Evolutionary conservation across 805 yeast species (phyloP).

Genomic region (Hemisphaericaspora nanyangensis): DNA sequence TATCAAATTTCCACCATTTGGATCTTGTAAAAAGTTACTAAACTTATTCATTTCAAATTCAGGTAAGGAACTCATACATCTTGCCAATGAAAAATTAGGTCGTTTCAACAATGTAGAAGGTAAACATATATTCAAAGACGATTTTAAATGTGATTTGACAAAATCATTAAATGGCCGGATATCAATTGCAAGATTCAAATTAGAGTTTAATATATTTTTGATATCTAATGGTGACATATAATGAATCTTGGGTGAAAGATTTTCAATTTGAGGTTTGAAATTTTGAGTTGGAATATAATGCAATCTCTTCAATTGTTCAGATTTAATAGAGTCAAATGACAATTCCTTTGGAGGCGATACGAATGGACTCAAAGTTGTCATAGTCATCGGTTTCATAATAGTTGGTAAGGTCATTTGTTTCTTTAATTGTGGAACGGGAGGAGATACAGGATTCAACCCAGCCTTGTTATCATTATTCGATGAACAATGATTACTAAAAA

Average conservation of each 20-base stretch:
- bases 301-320: slow-evolving; percentile 21
- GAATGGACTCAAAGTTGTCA: no score
- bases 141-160: slow-evolving; percentile 50
- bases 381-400: slow-evolving; percentile 15
- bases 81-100: slow-evolving; percentile 59
- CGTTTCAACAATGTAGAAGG: slow-evolving; percentile 88
- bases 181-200: slow-evolving; percentile 52
- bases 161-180: slow-evolving; percentile 78
- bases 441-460: not conserved
- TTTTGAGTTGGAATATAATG: slow-evolving; percentile 17
- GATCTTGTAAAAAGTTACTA: slow-evolving; percentile 25
- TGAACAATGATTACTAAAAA: not conserved
- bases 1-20: slow-evolving; percentile 3
- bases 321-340: slow-evolving; percentile 5
- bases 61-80: slow-evolving; percentile 61
- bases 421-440: slow-evolving; percentile 8
- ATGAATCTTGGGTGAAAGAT: slow-evolving; percentile 18
- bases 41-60: slow-evolving; percentile 45
- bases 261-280: slow-evolving; percentile 18
- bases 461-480: not conserved
- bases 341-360: slow-evolving; percentile 1
- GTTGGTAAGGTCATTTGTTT: slow-evolving; percentile 20
- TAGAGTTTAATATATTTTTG: not conserved
- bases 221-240: slow-evolving; percentile 12
- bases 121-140: slow-evolving; percentile 72